These are phyloP conservation scores for Terfezia boudieri DNA, from an alignment of 495 filamentous ascomycete genomes.

Conservation along the genomic window DNA sequence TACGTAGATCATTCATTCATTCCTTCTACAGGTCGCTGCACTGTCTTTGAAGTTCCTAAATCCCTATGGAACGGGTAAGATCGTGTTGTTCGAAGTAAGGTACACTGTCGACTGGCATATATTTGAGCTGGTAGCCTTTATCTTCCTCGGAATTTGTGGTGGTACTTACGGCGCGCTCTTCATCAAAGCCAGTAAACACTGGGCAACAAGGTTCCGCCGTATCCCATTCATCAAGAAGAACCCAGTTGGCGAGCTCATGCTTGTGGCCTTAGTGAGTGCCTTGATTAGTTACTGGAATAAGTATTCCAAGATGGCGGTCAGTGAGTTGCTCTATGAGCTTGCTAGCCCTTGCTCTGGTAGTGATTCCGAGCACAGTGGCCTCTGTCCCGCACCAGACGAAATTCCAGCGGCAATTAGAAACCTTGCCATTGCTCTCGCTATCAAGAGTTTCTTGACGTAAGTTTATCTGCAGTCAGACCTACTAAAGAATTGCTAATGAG, in stretches of 20 bases:
- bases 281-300: slow-evolving; percentile 80
- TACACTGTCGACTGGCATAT: slow-evolving; percentile 86
- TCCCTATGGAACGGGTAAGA: slow-evolving; percentile 87
- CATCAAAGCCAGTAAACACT: slow-evolving; percentile 80
- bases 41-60: slow-evolving; percentile 84
- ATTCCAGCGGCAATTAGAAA: slow-evolving; percentile 49
- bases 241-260: slow-evolving; percentile 65
- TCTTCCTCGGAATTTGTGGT: slow-evolving; percentile 63
- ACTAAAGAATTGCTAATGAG: slow-evolving; percentile 1
- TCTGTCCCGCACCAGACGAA: slow-evolving; percentile 54
- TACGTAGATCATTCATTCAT: background rate
- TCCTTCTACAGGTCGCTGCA: slow-evolving; percentile 33
- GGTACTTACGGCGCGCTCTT: slow-evolving; percentile 74
- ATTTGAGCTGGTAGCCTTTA: slow-evolving; percentile 73
- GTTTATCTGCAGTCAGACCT: background rate
- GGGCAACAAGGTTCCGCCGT: slow-evolving; percentile 73
- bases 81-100: slow-evolving; percentile 84
- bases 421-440: slow-evolving; percentile 56
- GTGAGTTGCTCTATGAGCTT: slow-evolving; percentile 74
- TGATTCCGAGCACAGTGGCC: slow-evolving; percentile 40
- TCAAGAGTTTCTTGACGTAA: slow-evolving; percentile 66
- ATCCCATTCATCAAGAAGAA: slow-evolving; percentile 58
- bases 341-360: slow-evolving; percentile 53
- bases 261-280: slow-evolving; percentile 73
- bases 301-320: slow-evolving; percentile 70